Percentiles rank a stretch among this genome's conserved stretches.
These are phyloP conservation scores for Saccharum spontaneum DNA, from an alignment of 176 grass and related monocot species.

Conservation along the genomic window DNA sequence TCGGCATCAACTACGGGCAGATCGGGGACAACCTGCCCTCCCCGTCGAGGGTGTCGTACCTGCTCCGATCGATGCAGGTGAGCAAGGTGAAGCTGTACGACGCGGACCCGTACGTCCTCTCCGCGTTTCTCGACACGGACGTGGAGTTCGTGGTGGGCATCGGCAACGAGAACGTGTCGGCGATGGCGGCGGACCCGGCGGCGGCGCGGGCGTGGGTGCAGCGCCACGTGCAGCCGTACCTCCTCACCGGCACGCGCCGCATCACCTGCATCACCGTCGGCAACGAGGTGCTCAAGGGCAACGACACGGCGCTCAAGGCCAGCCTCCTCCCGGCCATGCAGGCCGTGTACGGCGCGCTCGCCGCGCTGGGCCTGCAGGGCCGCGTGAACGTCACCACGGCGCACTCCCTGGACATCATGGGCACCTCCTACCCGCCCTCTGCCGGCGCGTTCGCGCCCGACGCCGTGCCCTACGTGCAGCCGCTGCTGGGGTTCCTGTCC, in stretches of 20 bases:
- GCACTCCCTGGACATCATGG: constrained; percentile 81
- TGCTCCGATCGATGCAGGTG: constrained; percentile 74
- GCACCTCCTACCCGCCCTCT: constrained; percentile 77
- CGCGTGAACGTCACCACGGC: constrained; percentile 78
- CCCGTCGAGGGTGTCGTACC: constrained; percentile 48
- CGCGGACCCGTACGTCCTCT: constrained; percentile 72
- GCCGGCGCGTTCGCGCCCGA: constrained; percentile 67
- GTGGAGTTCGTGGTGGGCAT: constrained; percentile 88
- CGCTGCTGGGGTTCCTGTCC: constrained; percentile 68
- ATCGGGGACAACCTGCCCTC: constrained; percentile 83
- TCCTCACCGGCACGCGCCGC: constrained; percentile 38
- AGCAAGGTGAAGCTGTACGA: constrained; percentile 93
- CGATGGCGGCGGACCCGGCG: constrained; percentile 53
- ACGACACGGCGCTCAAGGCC: constrained; percentile 62
- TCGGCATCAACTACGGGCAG: constrained; percentile 96
- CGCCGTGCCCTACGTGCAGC: constrained; percentile 56
- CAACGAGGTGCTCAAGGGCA: constrained; percentile 93
- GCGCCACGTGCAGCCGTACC: constrained; percentile 65
- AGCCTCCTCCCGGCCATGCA: constrained; percentile 72
- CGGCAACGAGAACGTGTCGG: constrained; percentile 72
- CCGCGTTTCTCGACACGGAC: constrained; percentile 65
- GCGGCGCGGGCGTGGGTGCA: constrained; percentile 69
- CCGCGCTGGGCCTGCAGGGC: constrained; percentile 54
- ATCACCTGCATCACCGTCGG: constrained; percentile 92
- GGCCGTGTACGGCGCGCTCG: constrained; percentile 57